These are phyloP conservation scores for Pyracantha coccinea DNA, from an alignment of 331 rosid genomes.

Conservation along the genomic window DNA sequence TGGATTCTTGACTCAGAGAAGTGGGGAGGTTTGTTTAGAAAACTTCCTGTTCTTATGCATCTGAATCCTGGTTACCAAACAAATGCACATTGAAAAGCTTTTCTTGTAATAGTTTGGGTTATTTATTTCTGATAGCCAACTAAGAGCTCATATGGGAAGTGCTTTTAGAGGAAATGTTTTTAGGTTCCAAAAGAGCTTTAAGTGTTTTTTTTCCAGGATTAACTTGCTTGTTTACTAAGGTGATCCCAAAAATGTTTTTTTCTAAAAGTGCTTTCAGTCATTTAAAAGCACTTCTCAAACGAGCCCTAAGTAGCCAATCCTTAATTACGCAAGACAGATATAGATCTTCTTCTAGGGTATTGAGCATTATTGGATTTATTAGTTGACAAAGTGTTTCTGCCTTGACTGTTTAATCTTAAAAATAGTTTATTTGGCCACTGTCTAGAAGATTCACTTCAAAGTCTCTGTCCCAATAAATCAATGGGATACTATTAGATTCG, in stretches of 20 bases:
- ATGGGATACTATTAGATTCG: not conserved
- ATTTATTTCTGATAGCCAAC: not conserved
- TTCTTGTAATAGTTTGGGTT: not conserved
- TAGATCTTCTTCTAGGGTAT: not conserved
- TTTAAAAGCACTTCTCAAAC: too few relatives aligned
- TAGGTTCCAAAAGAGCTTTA: too few relatives aligned
- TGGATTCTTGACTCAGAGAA: slow-evolving; percentile 93
- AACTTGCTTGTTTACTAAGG: too few relatives aligned
- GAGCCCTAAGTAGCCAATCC: not conserved
- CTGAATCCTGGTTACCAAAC: not conserved
- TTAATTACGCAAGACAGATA: not conserved
- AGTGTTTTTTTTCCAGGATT: too few relatives aligned
- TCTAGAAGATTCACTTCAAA: not conserved
- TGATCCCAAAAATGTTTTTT: too few relatives aligned
- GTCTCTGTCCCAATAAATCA: not conserved
- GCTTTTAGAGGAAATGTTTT: too few relatives aligned
- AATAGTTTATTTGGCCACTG: not conserved
- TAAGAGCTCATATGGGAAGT: too few relatives aligned
- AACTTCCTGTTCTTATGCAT: not conserved
- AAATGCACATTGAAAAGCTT: not conserved
- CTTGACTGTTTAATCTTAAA: too few relatives aligned
- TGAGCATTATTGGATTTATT: not conserved
- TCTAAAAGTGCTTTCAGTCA: too few relatives aligned
- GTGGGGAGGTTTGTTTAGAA: slow-evolving; percentile 85
- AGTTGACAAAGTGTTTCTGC: not conserved